Evolutionary conservation across 257 asterid genomes (phyloP).

Genomic region (Coffea canephora): DNA sequence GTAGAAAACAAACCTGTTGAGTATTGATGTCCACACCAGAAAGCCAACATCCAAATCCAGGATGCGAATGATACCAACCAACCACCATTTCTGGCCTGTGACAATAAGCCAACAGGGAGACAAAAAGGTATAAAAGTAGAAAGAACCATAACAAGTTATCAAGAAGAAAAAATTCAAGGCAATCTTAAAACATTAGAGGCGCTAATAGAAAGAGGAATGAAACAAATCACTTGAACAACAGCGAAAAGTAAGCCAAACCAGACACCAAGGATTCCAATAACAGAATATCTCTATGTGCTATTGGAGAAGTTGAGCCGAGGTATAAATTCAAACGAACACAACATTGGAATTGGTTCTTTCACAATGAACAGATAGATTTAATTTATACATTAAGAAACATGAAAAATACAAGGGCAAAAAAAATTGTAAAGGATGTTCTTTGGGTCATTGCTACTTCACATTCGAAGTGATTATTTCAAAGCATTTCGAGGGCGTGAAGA

Average conservation of each 20-base stretch:
- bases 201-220: background rate
- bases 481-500: background rate
- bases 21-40: conserved; percentile 96
- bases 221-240: background rate
- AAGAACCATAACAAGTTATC: background rate
- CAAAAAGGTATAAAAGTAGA: background rate
- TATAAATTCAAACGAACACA: background rate
- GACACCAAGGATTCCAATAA: background rate
- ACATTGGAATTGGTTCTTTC: background rate
- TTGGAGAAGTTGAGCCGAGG: background rate
- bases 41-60: conserved; percentile 99
- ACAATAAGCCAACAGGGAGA: conserved; percentile 15
- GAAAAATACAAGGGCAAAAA: background rate
- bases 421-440: background rate
- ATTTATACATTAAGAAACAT: no score
- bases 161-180: background rate
- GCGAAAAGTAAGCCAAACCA: background rate
- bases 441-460: background rate
- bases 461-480: background rate
- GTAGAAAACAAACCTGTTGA: conserved; percentile 64
- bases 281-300: background rate
- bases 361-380: background rate
- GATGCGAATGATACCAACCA: conserved; percentile 99
- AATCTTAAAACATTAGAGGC: background rate
- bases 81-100: conserved; percentile 98